Percentiles rank a stretch among this genome's conserved stretches.
phyloP scores from a whole-genome alignment of 1,284 basidiomycete genomes.

The Melampsora occidentalis region DNA sequence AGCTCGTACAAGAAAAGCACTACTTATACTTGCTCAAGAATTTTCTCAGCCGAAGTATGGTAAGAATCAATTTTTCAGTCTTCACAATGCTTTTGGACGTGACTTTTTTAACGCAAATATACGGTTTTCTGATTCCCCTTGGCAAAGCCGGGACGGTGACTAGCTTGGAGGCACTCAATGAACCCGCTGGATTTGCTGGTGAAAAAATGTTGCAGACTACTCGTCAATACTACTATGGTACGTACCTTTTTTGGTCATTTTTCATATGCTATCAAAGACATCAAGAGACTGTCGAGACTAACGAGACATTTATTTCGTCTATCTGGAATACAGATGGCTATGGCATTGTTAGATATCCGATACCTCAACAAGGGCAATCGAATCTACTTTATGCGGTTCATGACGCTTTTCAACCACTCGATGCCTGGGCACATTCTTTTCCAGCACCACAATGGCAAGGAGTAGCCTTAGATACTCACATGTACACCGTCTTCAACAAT shows the following conservation, averaged over 20 bases:
- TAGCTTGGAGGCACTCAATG: conserved; percentile 56
- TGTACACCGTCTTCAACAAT: conserved; percentile 18
- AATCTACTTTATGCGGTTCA: conserved; percentile 61
- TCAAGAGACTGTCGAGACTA: too few relatives aligned
- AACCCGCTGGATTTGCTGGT: conserved; percentile 71
- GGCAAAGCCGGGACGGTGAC: conserved; percentile 6
- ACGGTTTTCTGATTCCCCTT: too few relatives aligned
- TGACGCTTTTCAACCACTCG: conserved; percentile 78
- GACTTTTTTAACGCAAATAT: too few relatives aligned
- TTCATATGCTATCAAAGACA: conserved; percentile 56
- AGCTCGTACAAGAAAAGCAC: conserved; percentile 66
- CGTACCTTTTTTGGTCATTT: conserved; percentile 17
- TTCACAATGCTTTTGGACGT: neutral
- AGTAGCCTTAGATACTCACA: conserved; percentile 67
- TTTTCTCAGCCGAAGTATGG: conserved; percentile 57
- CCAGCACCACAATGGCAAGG: conserved; percentile 60
- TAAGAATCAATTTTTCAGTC: neutral
- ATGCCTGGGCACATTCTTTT: conserved; percentile 71
- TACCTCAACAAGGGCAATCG: neutral
- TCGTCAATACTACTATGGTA: conserved; percentile 64
- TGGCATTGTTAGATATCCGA: conserved; percentile 21
- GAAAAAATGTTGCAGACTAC: conserved; percentile 61
- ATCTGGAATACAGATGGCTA: conserved; percentile 9
- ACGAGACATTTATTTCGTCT: too few relatives aligned
- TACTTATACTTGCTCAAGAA: conserved; percentile 59